Percentiles rank a stretch among this genome's conserved stretches.
Conservation (phyloP, 805 yeast genomes). For the Candida broadrunensis region DNA sequence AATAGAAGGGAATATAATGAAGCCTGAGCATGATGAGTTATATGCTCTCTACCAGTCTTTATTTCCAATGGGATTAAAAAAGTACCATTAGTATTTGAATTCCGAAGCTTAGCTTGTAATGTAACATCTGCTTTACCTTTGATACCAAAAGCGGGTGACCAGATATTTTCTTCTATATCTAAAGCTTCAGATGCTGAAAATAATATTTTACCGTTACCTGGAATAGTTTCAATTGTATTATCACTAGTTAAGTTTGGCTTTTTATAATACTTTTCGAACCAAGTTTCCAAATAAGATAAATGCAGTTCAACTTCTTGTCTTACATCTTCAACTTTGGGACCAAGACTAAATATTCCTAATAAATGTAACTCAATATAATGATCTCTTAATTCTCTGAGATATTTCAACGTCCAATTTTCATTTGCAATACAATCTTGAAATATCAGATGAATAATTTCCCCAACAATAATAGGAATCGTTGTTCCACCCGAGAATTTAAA, state of each 20-base stretch:
- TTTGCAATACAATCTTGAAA: constrained; percentile 56
- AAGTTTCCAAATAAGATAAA: constrained; percentile 47
- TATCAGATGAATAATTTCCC: constrained; percentile 75
- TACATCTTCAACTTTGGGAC: constrained; percentile 45
- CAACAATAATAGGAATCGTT: constrained; percentile 67
- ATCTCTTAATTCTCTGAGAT: constrained; percentile 38
- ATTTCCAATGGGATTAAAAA: constrained; percentile 79
- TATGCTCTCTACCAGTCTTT: constrained; percentile 72
- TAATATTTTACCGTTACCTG: constrained; percentile 28
- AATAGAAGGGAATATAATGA: constrained; percentile 75
- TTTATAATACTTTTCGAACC: constrained; percentile 49
- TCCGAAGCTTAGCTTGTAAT: constrained; percentile 52
- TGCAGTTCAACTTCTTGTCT: constrained; percentile 44
- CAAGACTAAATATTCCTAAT: constrained; percentile 55
- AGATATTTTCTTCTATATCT: constrained; percentile 85
- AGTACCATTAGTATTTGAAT: constrained; percentile 28
- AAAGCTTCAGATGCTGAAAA: constrained; percentile 62
- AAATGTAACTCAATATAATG: constrained; percentile 39
- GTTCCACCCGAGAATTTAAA: constrained; percentile 63
- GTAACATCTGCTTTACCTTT: constrained; percentile 91
- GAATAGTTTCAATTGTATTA: constrained; percentile 21
- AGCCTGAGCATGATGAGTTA: constrained; percentile 83
- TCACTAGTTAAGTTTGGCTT: constrained; percentile 9
- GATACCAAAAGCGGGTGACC: constrained; percentile 89
- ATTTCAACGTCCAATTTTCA: constrained; percentile 32